Base-by-base conservation (phyloP, 306 rosid species). In the Delonix regia region DNA sequence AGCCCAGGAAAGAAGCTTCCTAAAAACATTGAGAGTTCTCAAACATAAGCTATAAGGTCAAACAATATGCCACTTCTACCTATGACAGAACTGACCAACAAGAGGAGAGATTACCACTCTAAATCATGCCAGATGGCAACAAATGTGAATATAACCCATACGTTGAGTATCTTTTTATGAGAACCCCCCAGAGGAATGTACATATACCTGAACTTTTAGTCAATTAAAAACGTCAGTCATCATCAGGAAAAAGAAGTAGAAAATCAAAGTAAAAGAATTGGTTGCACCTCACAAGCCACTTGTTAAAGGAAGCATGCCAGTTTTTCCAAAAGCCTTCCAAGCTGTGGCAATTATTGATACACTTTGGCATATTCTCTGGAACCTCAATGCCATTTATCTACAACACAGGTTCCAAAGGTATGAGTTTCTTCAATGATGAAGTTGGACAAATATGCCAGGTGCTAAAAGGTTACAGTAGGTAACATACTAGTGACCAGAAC, bases 1-100 rank as follows among this genome's bases (percentile, higher is more conserved):
- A 15, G 94, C 99, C 99, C 97, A 92, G 15, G 95, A 92, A 82
- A 94, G 94, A 83, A 94, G 99, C 86, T 92, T 94, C 99, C 99
- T 94, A 62, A 69, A 53, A 82, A 63, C 82, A 78, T 82, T 57
- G 85, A 85, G 63, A 76, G 73, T 39, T 72, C 70, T 71, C 63
- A 52, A 57, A 78, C 57, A 82, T 71, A 47, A 73, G 59, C 73
- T 38, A 65, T 56, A 67, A 25, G 57, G 47, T 78, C 36, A 66
- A 86, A 68, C 36, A 61, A 67, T 48, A 38, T n/a, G 42, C 78
- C 70, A 45, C 74, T 49, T 80, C 74, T 77, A 77, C 28, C 68
- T 53, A 76, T 51, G 55, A 66, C 24, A 80, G 45, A 88, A 57
- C 15, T 14, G 25, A 77, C 63, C 56, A 81, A 75, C 42, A 63